Base-by-base conservation (phyloP, 1,284 basidiomycete genomes). In the Microbotryum lychnidis-dioicae region DNA sequence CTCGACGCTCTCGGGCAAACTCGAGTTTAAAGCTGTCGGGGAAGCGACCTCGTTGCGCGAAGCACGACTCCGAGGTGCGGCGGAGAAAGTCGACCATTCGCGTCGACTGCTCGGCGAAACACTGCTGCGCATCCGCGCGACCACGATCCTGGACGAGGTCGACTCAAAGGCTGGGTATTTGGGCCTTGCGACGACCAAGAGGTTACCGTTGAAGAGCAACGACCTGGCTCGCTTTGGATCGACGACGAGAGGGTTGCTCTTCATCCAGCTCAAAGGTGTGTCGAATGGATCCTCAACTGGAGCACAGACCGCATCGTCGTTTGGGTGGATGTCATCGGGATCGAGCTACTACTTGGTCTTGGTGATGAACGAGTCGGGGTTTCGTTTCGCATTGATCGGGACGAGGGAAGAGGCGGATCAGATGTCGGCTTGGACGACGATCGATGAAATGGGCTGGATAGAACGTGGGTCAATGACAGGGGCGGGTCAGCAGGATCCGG, bases 401-500 rank as follows among this genome's bases (percentile, higher is more conserved):
- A 56, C 57, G 44, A 44, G 50, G 9, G 65, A 64, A 31, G 48
- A n/a, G 9, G 55, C 31, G 23, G 67, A 69, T 8, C 48, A 45
- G 18, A 29, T 48, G 23, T 60, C 48, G 25, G 42, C 47, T 1
- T 68, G 62, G 62, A 80, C 87, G 75, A 76, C 82, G 33, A 82
- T 89, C 78, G 80, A 82, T 60, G 86, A 89, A 70, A 84, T 89
- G 57, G 86, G 83, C 2, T 90, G 86, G 86, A 75, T 90, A 49
- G 83, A 89, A 20, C 50, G 21, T 48, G 37, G 47, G 45, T 50
- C 57, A 29, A 9, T 10, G n/a, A 4, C 31, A 31, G 20, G 6
- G 29, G 21, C 16, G 18, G 56, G 50, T 14, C 33, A 53, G 27
- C 21, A 31, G n/a, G 29, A 54, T 29, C 6, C 37, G 44, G 45